Evolutionary conservation across 2,329 filamentous ascomycete species (phyloP), one percentile per base, ranked within the genome.

Genomic region (Microdochium paspali): DNA sequence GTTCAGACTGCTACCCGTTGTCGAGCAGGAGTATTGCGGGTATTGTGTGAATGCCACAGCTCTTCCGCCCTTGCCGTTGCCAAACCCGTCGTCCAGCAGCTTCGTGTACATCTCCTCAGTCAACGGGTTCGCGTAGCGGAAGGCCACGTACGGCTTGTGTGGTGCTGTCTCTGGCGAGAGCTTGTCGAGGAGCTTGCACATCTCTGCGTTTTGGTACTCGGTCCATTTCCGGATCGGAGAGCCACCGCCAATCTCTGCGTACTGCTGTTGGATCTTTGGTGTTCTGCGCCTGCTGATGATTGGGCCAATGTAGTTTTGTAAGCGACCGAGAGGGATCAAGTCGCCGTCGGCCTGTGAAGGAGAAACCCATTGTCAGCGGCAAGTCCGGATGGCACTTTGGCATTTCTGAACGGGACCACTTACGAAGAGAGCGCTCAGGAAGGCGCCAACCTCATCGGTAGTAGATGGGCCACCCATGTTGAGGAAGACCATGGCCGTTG

Each of bases 41-140:
- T 98, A 98, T 67, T 98, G 93, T 24, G 91, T 96, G 62, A 98
- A 98, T 1, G 93, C 93, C 4, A 98, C 90, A 2, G 94, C 93
- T 49, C 93, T 80, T 3, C 91, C 91, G n/a, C 90, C 90, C 51
- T 82, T 88, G 4, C 91, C 90, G 46, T 83, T 80, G 10, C 90
- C 91, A 61, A 97, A 95, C 0, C 93, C 93, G 63, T 98, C 93
- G 7, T 81, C 82, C 23, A 98, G 70, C 53, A 98, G 67, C 58
- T 80, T 78, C 47, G 79, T 75, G 64, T 98, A 97, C 81, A 90
- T 95, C 56, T 95, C 82, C 69, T 97, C 93, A 2, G 93, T 98
- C 61, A 98, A 68, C 1, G 93, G 93, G 51, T 90, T 77, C 13
- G 94, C 91, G 61, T 98, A 98, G 52, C 93, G 86, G 66, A 98